Base-by-base conservation (phyloP, 2,329 filamentous ascomycete genomes). In the Botryotinia convoluta region DNA sequence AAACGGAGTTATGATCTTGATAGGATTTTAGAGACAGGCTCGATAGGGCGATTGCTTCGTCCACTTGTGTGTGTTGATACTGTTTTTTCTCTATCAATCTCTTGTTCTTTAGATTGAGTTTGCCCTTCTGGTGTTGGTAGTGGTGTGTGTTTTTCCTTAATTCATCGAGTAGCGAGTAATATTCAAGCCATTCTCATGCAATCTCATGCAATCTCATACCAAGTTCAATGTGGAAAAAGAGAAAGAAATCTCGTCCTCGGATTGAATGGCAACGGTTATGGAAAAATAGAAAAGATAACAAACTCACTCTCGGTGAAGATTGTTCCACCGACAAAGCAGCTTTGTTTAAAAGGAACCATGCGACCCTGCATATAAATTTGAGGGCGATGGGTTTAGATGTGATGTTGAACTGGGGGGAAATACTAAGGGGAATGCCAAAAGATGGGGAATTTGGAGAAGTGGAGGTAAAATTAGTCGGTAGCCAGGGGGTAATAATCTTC, bases 361-460 rank as follows among this genome's bases (percentile, higher is more conserved):
- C 45, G 59, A 35, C 60, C 39, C 70, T 73, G 73, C 73, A 69
- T 67, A 60, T 39, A 65, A 64, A 39, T 16, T 32, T 67, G 64
- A 45, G n/a, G 64, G 65, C 54, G 29, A 73, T 73, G 42, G 20
- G 26, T 37, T 44, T 20, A 37, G 45, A 69, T 59, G 44, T 60
- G 32, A 59, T 61, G 64, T 59, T 72, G 26, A 26, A n/a, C 67
- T 60, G 39, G 54, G 69, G 59, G 44, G 44, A 45, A 45, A 35
- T n/a, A 35, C 61, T n/a, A 44, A 72, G 51, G 45, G 51, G 42
- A 48, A 37, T 68, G 29, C 18, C n/a, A 72, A 72, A 69, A 69
- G 71, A 69, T 69, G 71, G 71, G 71, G 54, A 72, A 69, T 62
- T 72, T 72, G 71, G 71, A 72, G 71, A 69, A 72, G 64, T 62